Evolutionary conservation across 805 yeast genomes (phyloP).

Genomic region (Saccharomycopsis amapae): DNA sequence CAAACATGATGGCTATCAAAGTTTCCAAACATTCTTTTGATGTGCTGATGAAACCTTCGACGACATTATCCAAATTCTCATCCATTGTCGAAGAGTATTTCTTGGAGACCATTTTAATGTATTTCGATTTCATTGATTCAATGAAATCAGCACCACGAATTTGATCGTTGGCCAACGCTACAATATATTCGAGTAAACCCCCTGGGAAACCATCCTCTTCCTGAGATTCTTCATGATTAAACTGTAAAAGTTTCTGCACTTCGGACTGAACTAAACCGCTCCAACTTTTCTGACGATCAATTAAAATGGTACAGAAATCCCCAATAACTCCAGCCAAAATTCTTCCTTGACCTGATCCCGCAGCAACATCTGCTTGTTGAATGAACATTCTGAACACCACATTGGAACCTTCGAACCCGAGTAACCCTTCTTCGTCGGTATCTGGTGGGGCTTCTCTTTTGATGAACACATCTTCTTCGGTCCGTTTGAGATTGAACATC

Average conservation of each 20-base stretch:
- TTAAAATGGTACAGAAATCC: constrained; percentile 56
- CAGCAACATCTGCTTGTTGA: constrained; percentile 87
- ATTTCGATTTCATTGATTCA: constrained; percentile 61
- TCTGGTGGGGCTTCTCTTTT: constrained; percentile 70
- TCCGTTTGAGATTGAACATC: constrained; percentile 61
- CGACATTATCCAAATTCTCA: constrained; percentile 50
- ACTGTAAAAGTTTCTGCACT: constrained; percentile 32
- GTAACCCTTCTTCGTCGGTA: constrained; percentile 52
- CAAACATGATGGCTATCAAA: constrained; percentile 54
- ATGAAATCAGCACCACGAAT: constrained; percentile 61
- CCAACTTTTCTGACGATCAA: constrained; percentile 60
- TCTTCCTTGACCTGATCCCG: constrained; percentile 74
- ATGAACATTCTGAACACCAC: constrained; percentile 75
- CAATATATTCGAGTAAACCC: constrained; percentile 72
- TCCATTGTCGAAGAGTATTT: constrained; percentile 55
- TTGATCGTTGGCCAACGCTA: constrained; percentile 83
- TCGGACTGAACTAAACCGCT: constrained; percentile 47
- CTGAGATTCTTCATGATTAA: constrained; percentile 14
- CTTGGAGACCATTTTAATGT: constrained; percentile 59
- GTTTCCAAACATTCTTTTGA: constrained; percentile 57
- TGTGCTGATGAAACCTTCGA: constrained; percentile 72
- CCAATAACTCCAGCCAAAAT: constrained; percentile 73
- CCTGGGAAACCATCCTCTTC: constrained; percentile 45
- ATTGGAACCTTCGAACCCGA: constrained; percentile 69
- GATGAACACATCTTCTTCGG: constrained; percentile 59